phyloP scores from a whole-genome alignment of 352 stramenopile species.

The Phytopythium helicoides region DNA sequence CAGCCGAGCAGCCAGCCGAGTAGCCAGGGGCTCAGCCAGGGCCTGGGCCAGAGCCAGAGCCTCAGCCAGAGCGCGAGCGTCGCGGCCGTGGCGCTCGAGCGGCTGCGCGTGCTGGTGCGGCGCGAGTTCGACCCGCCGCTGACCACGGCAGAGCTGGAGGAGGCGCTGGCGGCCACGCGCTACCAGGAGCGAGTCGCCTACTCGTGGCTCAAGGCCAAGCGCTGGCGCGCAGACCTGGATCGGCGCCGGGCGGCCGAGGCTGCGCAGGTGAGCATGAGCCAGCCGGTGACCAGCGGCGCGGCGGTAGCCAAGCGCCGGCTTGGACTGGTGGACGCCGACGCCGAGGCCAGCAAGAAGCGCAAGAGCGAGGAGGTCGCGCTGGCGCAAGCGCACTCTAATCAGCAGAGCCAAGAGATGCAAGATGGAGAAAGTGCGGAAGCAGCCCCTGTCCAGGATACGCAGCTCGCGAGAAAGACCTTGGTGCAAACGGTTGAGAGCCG shows the following conservation, averaged over 20 bases:
- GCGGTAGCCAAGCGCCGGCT: slow-evolving; percentile 30
- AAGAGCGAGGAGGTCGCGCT: slow-evolving; percentile 16
- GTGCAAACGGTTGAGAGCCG: slow-evolving; percentile 25
- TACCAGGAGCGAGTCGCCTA: slow-evolving; percentile 51
- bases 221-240: slow-evolving; percentile 9
- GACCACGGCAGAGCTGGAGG: slow-evolving; percentile 41
- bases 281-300: slow-evolving; percentile 4
- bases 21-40: too few relatives aligned
- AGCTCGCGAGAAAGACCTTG: background rate
- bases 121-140: slow-evolving; percentile 59
- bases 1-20: too few relatives aligned
- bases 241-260: background rate
- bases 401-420: slow-evolving; percentile 5
- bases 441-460: background rate
- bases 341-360: slow-evolving; percentile 22
- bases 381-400: slow-evolving; percentile 2
- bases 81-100: slow-evolving; percentile 23
- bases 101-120: slow-evolving; percentile 51
- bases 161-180: slow-evolving; percentile 36
- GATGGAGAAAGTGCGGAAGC: background rate
- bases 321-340: slow-evolving; percentile 11
- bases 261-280: background rate
- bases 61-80: too few relatives aligned
- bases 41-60: too few relatives aligned
- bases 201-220: slow-evolving; percentile 42